A percentile compares a stretch with the other conserved stretches of the same genome.
phyloP scores from a whole-genome alignment of 805 yeast genomes.

The Yamadazyma scolyti region DNA sequence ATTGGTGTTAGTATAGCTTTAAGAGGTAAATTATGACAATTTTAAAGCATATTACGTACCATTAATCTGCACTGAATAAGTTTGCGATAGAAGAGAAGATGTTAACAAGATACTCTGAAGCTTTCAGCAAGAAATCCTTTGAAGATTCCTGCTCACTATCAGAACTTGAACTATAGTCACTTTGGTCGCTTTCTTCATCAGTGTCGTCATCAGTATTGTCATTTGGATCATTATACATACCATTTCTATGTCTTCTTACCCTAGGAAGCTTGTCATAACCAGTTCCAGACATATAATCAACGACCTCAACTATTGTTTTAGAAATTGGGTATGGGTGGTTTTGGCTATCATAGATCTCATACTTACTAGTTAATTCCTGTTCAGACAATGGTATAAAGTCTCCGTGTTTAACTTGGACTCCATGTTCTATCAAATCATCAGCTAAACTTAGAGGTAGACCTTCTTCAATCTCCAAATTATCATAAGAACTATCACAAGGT shows the following conservation, averaged over 20 bases:
- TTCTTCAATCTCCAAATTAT: conserved; percentile 34
- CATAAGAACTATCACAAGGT: conserved; percentile 28
- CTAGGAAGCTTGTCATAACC: conserved; percentile 14
- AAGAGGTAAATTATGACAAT: no score
- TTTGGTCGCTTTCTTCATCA: conserved; percentile 2
- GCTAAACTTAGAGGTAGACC: conserved; percentile 47
- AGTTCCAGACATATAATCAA: conserved; percentile 17
- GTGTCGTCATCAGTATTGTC: conserved; percentile 7
- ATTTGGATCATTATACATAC: conserved; percentile 36
- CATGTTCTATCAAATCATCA: conserved; percentile 41
- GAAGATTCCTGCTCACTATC: conserved; percentile 3
- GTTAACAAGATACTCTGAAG: conserved; percentile 4
- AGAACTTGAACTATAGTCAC: conserved; percentile 5
- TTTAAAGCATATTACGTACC: no score
- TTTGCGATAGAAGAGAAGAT: conserved; percentile 5
- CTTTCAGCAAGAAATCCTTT: conserved; percentile 5
- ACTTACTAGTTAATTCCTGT: conserved; percentile 40
- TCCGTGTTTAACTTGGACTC: conserved; percentile 49
- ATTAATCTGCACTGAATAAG: no score
- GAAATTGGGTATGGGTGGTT: conserved; percentile 33
- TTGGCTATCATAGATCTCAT: conserved; percentile 39
- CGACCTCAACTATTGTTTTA: conserved; percentile 3
- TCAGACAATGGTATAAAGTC: conserved; percentile 43
- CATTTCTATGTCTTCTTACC: conserved; percentile 24
- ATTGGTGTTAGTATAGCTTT: no score